phyloP scores from a whole-genome alignment of 1,284 basidiomycete species.

The Ganoderma resinaceum region DNA sequence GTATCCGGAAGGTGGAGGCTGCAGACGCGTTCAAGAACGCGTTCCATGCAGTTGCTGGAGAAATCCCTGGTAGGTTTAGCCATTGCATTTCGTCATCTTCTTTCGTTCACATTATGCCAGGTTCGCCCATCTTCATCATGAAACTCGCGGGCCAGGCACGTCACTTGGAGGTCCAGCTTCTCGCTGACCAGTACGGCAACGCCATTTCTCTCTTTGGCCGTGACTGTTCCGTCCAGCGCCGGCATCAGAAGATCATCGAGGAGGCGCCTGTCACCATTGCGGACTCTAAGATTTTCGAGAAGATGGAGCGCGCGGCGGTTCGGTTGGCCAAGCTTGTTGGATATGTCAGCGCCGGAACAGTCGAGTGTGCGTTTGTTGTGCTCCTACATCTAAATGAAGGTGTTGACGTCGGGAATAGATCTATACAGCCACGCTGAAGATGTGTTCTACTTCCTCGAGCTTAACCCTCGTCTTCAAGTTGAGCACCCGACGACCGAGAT shows the following conservation, averaged over 20 bases:
- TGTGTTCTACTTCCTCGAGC: constrained; percentile 96
- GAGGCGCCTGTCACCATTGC: constrained; percentile 99
- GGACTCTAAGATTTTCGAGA: constrained; percentile 86
- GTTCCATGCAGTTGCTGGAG: constrained; percentile 92
- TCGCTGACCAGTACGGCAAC: constrained; percentile 99
- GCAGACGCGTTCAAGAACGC: constrained; percentile 92
- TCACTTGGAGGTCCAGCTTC: constrained; percentile 97
- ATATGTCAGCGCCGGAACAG: constrained; percentile 98
- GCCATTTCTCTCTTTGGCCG: constrained; percentile 99
- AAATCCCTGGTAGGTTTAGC: constrained; percentile 83
- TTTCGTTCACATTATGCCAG: constrained; percentile 48
- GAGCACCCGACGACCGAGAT: constrained; percentile 99
- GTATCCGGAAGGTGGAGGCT: constrained; percentile 92
- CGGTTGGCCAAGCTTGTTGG: constrained; percentile 98
- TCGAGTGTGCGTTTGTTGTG: constrained; percentile 75
- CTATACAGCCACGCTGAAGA: constrained; percentile 96
- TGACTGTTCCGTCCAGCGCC: constrained; percentile 99
- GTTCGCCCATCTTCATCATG: constrained; percentile 99
- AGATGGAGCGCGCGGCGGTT: constrained; percentile 99
- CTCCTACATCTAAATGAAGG: not conserved
- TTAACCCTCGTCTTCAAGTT: constrained; percentile 99
- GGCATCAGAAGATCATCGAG: constrained; percentile 99
- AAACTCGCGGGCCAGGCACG: constrained; percentile 98
- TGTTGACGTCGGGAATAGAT: constrained; percentile 53
- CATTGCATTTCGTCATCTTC: constrained; percentile 18